Percentiles rank a stretch among this genome's conserved stretches.
These are phyloP conservation scores for Adansonia digitata DNA, from an alignment of 345 rosid genomes.

Conservation along the genomic window DNA sequence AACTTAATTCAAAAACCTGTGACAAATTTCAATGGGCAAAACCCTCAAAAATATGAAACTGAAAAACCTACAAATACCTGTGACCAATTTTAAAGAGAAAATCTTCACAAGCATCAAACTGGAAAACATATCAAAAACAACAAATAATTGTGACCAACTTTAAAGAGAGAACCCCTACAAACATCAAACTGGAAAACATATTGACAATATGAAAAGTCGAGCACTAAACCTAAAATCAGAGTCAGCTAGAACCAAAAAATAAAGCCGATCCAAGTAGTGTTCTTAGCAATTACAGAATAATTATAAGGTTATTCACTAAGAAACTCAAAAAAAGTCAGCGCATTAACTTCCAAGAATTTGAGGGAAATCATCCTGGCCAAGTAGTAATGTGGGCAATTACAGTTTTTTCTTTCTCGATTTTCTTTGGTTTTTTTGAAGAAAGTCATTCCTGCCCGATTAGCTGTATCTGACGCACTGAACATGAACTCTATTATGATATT, in stretches of 20 bases:
- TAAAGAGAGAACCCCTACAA: slow-evolving; percentile 17
- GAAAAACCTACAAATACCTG: slow-evolving; percentile 42
- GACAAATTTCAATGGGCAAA: slow-evolving; percentile 22
- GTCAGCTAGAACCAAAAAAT: not conserved
- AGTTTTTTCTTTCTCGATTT: not conserved
- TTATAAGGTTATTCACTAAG: not conserved
- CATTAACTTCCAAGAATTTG: not conserved
- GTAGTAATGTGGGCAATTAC: not conserved
- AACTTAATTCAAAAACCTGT: slow-evolving; percentile 81
- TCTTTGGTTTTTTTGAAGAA: not conserved
- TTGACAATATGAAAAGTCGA: not conserved
- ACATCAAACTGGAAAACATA: not conserved
- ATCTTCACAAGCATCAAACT: not conserved
- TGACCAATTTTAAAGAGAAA: slow-evolving; percentile 25
- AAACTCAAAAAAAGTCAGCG: not conserved
- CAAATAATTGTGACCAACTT: slow-evolving; percentile 51
- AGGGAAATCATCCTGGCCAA: not conserved
- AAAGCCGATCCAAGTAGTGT: not conserved
- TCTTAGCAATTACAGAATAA: not conserved
- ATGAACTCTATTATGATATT: not conserved
- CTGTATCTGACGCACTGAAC: not conserved
- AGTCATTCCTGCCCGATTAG: not conserved
- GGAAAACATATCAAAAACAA: not conserved
- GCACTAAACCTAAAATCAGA: not conserved
- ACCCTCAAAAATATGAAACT: not conserved